Percentiles rank a stretch among this genome's conserved stretches.
phyloP scores from a whole-genome alignment of 305 asterid genomes.

The Solanum chacoense region DNA sequence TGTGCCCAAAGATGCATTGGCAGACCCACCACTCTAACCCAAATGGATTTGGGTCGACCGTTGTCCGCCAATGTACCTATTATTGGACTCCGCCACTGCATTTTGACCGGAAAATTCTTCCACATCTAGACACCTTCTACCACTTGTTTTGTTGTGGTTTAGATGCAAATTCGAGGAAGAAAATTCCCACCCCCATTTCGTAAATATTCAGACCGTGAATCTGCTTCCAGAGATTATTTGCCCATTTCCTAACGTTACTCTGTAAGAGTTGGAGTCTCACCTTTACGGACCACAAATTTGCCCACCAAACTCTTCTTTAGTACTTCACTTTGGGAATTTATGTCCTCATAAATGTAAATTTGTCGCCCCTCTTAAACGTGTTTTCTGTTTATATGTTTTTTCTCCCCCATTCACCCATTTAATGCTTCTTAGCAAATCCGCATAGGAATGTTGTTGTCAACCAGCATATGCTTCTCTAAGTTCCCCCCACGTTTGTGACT shows the following conservation, averaged over 20 bases:
- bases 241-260: neutral
- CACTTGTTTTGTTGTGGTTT: no score
- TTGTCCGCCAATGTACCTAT: no score
- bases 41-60: no score
- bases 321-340: neutral
- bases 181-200: no score
- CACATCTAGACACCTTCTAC: no score
- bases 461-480: neutral
- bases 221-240: neutral
- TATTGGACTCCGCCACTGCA: no score
- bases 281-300: neutral
- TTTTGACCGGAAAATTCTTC: no score
- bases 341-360: neutral
- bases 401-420: neutral
- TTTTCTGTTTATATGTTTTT: neutral
- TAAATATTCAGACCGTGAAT: no score
- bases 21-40: no score
- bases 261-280: neutral
- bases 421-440: neutral
- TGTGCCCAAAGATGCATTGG: no score
- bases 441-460: neutral
- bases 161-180: no score
- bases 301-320: neutral
- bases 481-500: neutral
- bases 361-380: neutral